A percentile compares a stretch with the other conserved stretches of the same genome.
These are phyloP conservation scores for Russula ochroleuca DNA, from an alignment of 768 basidiomycete species.

Conservation along the genomic window DNA sequence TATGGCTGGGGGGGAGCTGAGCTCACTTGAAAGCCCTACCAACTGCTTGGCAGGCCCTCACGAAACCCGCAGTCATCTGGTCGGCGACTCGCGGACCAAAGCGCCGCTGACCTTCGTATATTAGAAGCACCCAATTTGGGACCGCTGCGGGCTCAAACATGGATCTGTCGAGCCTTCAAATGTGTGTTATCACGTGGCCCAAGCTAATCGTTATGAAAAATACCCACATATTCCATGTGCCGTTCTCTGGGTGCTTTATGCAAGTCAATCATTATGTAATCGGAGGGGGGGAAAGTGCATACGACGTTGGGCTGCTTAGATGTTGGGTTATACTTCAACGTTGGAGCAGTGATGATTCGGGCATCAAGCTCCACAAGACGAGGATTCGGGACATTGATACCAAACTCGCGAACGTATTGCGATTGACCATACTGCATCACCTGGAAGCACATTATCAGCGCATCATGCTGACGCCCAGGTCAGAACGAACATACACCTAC, in stretches of 20 bases:
- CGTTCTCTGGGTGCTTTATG: slow-evolving; percentile 52
- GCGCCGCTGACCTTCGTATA: slow-evolving; percentile 58
- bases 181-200: not conserved
- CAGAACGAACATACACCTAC: slow-evolving; percentile 39
- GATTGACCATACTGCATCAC: slow-evolving; percentile 43
- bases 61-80: slow-evolving; percentile 53
- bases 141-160: slow-evolving; percentile 57
- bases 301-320: slow-evolving; percentile 57
- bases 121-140: slow-evolving; percentile 55
- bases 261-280: not conserved
- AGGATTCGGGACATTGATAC: slow-evolving; percentile 50
- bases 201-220: not conserved
- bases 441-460: slow-evolving; percentile 35
- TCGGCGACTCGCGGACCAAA: slow-evolving; percentile 45
- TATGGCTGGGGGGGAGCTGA: not conserved
- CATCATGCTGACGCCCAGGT: not conserved
- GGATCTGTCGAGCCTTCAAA: slow-evolving; percentile 58
- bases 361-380: slow-evolving; percentile 56
- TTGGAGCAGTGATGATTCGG: slow-evolving; percentile 59
- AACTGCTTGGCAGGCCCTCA: slow-evolving; percentile 47
- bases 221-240: slow-evolving; percentile 73
- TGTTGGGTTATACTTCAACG: slow-evolving; percentile 55
- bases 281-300: slow-evolving; percentile 30
- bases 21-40: slow-evolving; percentile 43
- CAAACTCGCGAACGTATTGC: slow-evolving; percentile 63